phyloP scores from a whole-genome alignment of 2,329 filamentous ascomycete species.

The Lomentospora prolificans region DNA sequence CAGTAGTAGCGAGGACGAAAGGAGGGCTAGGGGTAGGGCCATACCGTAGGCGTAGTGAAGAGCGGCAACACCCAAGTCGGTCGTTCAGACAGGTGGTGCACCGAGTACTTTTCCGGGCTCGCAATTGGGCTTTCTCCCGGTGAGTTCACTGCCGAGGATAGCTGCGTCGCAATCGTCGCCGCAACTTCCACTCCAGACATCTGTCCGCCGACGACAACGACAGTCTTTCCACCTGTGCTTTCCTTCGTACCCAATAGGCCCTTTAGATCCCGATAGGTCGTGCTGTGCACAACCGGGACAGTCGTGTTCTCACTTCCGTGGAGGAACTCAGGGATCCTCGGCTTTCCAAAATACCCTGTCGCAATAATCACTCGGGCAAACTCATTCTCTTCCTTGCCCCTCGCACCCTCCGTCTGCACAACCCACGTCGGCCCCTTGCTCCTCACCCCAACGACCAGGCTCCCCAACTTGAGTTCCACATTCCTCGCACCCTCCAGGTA shows the following conservation, averaged over 20 bases:
- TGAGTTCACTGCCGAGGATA: slow-evolving; percentile 53
- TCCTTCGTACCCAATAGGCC: slow-evolving; percentile 31
- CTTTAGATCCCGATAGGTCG: slow-evolving; percentile 48
- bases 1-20: slow-evolving; percentile 14
- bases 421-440: slow-evolving; percentile 24
- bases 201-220: slow-evolving; percentile 69
- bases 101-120: slow-evolving; percentile 38
- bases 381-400: slow-evolving; percentile 20
- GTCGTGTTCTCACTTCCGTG: slow-evolving; percentile 20
- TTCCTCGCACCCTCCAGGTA: slow-evolving; percentile 38
- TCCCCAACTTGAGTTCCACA: slow-evolving; percentile 39
- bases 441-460: slow-evolving; percentile 32
- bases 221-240: slow-evolving; percentile 45
- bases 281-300: slow-evolving; percentile 57
- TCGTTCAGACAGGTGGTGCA: slow-evolving; percentile 60
- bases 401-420: slow-evolving; percentile 22
- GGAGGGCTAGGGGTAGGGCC: slow-evolving; percentile 5
- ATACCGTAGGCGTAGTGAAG: slow-evolving; percentile 40
- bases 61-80: slow-evolving; percentile 65
- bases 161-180: slow-evolving; percentile 58
- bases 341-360: slow-evolving; percentile 66
- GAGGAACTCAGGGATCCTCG: not conserved
- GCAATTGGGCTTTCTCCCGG: slow-evolving; percentile 31
- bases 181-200: slow-evolving; percentile 77
- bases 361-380: slow-evolving; percentile 67